Percentiles rank a stretch among this genome's conserved stretches.
These are phyloP conservation scores for Adansonia madagascariensis DNA, from an alignment of 441 rosid genomes.

Conservation along the genomic window DNA sequence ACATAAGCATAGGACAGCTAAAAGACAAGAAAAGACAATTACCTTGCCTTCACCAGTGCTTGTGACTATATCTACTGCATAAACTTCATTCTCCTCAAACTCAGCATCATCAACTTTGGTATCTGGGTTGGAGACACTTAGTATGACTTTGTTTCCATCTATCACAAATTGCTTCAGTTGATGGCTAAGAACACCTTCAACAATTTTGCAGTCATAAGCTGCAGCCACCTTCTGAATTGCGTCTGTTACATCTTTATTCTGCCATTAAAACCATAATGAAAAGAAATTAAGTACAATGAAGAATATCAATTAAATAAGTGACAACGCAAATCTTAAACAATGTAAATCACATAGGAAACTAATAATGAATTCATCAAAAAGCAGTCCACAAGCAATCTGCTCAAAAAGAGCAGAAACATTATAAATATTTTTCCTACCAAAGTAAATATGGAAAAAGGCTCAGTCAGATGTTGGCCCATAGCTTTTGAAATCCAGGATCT, in stretches of 20 bases:
- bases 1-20: background rate
- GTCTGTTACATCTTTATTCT: constrained; percentile 92
- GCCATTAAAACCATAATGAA: constrained; percentile 32
- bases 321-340: background rate
- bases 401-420: background rate
- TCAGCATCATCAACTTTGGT: constrained; percentile 89
- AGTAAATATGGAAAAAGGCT: constrained; percentile 71
- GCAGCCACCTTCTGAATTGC: constrained; percentile 95
- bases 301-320: background rate
- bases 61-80: constrained; percentile 84
- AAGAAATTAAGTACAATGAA: constrained; percentile 1
- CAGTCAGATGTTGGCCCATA: constrained; percentile 53
- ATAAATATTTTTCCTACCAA: constrained; percentile 40
- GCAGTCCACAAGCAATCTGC: background rate
- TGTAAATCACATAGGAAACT: background rate
- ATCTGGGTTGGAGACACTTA: constrained; percentile 74
- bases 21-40: constrained; percentile 16
- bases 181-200: constrained; percentile 96
- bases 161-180: constrained; percentile 86
- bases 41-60: constrained; percentile 97
- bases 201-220: constrained; percentile 94
- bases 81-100: constrained; percentile 90
- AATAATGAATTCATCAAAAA: background rate
- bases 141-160: constrained; percentile 81
- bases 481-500: constrained; percentile 35